A percentile compares a stretch with the other conserved stretches of the same genome.
Conservation (phyloP, 345 rosid genomes). For the Durio zibethinus region DNA sequence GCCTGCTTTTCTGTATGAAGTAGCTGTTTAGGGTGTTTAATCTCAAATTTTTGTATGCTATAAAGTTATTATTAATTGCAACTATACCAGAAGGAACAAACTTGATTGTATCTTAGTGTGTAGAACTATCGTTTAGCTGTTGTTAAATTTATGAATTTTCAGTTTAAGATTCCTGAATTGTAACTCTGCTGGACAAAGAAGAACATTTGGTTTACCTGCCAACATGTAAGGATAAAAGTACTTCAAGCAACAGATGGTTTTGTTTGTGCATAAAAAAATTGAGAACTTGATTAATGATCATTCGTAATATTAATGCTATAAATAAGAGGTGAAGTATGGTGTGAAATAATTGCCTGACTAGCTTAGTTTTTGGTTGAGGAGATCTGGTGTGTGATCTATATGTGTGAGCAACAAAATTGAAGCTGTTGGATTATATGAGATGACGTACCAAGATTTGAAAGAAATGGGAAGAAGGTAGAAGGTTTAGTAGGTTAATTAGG, state of each 20-base stretch:
- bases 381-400: not conserved
- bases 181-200: not conserved
- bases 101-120: not conserved
- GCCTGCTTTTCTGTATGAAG: not conserved
- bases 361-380: not conserved
- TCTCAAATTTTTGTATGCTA: not conserved
- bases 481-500: not conserved
- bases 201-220: not conserved
- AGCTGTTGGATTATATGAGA: not conserved
- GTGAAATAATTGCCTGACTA: not conserved
- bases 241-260: not conserved
- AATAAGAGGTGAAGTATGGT: not conserved
- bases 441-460: not conserved
- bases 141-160: not conserved
- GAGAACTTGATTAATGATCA: not conserved
- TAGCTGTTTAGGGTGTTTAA: not conserved
- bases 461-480: not conserved
- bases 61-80: slow-evolving; percentile 1
- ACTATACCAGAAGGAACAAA: not conserved
- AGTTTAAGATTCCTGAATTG: not conserved
- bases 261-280: not conserved
- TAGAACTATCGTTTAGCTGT: not conserved
- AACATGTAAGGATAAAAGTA: not conserved
- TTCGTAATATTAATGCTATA: not conserved
- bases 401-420: not conserved